Evolutionary conservation across 805 yeast genomes (phyloP).

Genomic region (Candida awuae): DNA sequence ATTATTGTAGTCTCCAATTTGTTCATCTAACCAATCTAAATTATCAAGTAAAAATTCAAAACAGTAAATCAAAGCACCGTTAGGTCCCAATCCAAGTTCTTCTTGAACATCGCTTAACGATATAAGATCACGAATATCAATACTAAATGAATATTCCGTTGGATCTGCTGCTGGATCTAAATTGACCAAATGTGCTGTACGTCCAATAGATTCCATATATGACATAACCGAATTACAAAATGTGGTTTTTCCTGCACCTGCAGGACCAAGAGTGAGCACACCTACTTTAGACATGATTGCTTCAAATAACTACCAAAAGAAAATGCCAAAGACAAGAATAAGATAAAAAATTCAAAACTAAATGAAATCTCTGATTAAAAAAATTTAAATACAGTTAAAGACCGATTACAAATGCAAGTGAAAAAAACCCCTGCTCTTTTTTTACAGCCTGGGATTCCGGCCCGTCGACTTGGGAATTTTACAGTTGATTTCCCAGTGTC

Average conservation of each 20-base stretch:
- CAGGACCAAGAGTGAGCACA: slow-evolving; percentile 90
- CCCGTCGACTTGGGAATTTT: too few species aligned
- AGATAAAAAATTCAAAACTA: too few species aligned
- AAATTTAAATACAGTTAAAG: too few species aligned
- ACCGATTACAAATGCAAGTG: too few species aligned
- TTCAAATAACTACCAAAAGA: not conserved
- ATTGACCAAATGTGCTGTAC: slow-evolving; percentile 91
- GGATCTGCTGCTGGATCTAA: slow-evolving; percentile 97
- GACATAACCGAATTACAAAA: slow-evolving; percentile 83
- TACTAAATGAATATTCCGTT: slow-evolving; percentile 80
- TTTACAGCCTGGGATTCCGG: too few species aligned
- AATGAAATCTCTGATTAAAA: too few species aligned
- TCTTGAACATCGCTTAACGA: slow-evolving; percentile 93
- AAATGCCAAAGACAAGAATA: too few species aligned
- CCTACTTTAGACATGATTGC: slow-evolving; percentile 84
- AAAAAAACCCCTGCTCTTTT: too few species aligned
- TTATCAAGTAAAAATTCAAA: slow-evolving; percentile 86
- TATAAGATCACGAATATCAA: slow-evolving; percentile 85
- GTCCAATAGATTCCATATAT: slow-evolving; percentile 83
- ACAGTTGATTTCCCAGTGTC: too few species aligned
- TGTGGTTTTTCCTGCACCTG: slow-evolving; percentile 94
- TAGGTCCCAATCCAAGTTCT: slow-evolving; percentile 87
- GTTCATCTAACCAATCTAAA: slow-evolving; percentile 95
- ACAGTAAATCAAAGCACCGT: slow-evolving; percentile 89
- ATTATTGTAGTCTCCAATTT: slow-evolving; percentile 91